Evolutionary conservation across 148 eudicot species (phyloP).

Genomic region (Silene uniflora): DNA sequence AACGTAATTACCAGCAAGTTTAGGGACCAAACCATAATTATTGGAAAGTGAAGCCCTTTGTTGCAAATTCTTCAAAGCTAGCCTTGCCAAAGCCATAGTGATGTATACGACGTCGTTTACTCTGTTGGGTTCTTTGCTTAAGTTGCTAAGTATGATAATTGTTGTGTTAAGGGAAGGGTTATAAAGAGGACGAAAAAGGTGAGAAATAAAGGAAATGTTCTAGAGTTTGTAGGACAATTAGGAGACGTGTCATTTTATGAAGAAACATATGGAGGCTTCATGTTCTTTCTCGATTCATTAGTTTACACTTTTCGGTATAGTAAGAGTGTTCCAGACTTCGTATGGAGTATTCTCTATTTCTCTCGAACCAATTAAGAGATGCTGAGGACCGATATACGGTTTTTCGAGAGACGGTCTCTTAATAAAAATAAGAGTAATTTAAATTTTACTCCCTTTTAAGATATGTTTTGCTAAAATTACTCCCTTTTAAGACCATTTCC

Average conservation of each 20-base stretch:
- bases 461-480: too few species aligned
- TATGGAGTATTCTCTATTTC: too few species aligned
- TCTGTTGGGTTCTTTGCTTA: neutral
- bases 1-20: neutral
- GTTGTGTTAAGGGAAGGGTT: neutral
- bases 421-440: too few species aligned
- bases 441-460: too few species aligned
- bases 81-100: conserved; percentile 48
- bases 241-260: neutral
- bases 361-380: too few species aligned
- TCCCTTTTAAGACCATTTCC: too few species aligned
- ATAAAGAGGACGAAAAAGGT: neutral
- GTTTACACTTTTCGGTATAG: too few species aligned
- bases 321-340: neutral
- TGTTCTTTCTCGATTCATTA: conserved; percentile 4
- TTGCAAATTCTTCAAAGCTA: conserved; percentile 44
- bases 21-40: conserved; percentile 1
- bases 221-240: conserved; percentile 14
- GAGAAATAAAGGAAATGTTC: neutral
- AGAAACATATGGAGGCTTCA: conserved; percentile 10
- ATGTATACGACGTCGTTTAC: neutral
- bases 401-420: too few species aligned
- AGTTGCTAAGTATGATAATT: neutral
- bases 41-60: conserved; percentile 24
- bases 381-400: too few species aligned